These are phyloP conservation scores for Bacterosira constricta DNA, from an alignment of 108 stramenopile genomes.

Conservation along the genomic window DNA sequence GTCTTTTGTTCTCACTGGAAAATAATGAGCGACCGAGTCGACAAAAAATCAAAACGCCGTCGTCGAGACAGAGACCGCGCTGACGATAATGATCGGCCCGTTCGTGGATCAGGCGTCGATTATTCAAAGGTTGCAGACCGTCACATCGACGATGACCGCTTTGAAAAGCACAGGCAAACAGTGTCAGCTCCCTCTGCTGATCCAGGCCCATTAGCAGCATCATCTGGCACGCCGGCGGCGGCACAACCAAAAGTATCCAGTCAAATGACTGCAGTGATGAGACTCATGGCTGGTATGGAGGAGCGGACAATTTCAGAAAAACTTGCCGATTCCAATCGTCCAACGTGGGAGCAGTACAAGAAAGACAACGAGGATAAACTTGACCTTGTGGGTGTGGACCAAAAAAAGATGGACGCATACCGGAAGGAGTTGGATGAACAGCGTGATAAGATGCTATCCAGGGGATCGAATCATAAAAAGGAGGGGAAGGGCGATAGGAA, in stretches of 20 bases:
- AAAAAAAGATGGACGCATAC: conserved; percentile 95
- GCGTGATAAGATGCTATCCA: conserved; percentile 71
- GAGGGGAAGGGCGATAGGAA: conserved; percentile 38
- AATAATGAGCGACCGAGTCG: conserved; percentile 17
- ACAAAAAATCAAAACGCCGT: conserved; percentile 32
- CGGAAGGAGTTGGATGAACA: conserved; percentile 89
- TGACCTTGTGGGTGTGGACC: conserved; percentile 83
- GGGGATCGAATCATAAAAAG: conserved; percentile 67
- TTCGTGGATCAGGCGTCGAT: conserved; percentile 51
- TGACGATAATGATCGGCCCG: conserved; percentile 12
- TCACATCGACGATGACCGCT: conserved; percentile 59
- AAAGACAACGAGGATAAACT: conserved; percentile 96
- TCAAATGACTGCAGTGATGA: conserved; percentile 95
- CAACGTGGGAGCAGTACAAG: conserved; percentile 98
- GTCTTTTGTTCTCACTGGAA: no score
- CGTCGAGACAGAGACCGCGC: conserved; percentile 25
- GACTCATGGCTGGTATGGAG: conserved; percentile 90
- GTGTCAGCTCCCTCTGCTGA: conserved; percentile 2
- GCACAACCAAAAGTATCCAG: conserved; percentile 57
- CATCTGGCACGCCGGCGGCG: conserved; percentile 9
- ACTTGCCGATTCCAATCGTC: conserved; percentile 92
- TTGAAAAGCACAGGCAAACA: conserved; percentile 42
- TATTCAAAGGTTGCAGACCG: conserved; percentile 56
- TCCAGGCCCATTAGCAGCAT: not conserved
- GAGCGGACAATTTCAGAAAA: conserved; percentile 94